Percentiles rank a stretch among this genome's conserved stretches.
Conservation (phyloP, 2,329 filamentous ascomycete species). For the Rhexocercosporidium sp. region DNA sequence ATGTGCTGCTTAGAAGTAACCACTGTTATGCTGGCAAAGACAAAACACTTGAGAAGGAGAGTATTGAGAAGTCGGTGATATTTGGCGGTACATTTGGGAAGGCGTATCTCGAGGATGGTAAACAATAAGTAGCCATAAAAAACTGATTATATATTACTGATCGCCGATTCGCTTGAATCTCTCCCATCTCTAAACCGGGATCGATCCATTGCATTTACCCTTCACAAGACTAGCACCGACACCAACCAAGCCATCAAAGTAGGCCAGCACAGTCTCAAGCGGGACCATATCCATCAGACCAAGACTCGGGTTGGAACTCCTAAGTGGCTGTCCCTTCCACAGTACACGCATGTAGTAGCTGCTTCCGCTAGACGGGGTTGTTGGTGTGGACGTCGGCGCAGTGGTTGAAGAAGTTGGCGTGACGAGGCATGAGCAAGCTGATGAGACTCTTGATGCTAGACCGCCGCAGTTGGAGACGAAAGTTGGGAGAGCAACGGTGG, state of each 20-base stretch:
- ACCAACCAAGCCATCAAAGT: conserved; percentile 75
- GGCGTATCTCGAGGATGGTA: background rate
- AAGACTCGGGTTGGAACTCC: conserved; percentile 71
- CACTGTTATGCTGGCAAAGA: too few species aligned
- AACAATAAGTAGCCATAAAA: background rate
- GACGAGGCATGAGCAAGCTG: conserved; percentile 41
- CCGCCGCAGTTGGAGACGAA: conserved; percentile 40
- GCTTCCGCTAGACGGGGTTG: conserved; percentile 19
- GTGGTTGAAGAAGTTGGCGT: conserved; percentile 28
- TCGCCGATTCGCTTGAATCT: background rate
- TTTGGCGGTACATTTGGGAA: too few species aligned
- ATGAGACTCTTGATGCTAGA: conserved; percentile 31
- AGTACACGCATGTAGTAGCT: conserved; percentile 68
- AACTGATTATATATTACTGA: conserved; percentile 9
- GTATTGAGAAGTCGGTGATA: too few species aligned
- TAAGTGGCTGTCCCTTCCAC: conserved; percentile 70
- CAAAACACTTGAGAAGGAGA: too few species aligned
- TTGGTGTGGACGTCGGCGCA: conserved; percentile 18
- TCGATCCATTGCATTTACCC: conserved; percentile 40
- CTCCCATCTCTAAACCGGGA: conserved; percentile 6
- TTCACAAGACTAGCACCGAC: conserved; percentile 50
- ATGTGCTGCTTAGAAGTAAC: too few species aligned
- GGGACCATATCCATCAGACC: conserved; percentile 75
- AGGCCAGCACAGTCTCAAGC: conserved; percentile 65
- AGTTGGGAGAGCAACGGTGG: conserved; percentile 26